Percentiles rank a stretch among this genome's conserved stretches.
phyloP scores from a whole-genome alignment of 164 flowering plant genomes.

The Saururus chinensis region DNA sequence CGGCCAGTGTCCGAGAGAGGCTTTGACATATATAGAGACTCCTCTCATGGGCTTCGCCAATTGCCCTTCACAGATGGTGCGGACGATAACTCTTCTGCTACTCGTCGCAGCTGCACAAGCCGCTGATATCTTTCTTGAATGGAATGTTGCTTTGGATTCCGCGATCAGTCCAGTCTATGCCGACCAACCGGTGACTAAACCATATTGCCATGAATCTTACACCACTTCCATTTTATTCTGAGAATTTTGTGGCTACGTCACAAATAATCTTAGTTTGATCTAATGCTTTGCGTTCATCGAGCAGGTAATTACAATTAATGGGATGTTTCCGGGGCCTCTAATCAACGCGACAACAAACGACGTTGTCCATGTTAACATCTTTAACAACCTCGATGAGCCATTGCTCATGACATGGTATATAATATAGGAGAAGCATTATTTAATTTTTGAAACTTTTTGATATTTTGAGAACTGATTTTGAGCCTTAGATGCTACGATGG shows the following conservation, averaged over 20 bases:
- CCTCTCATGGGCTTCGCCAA: conserved; percentile 6
- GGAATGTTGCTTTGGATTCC: conserved; percentile 31
- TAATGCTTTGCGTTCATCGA: neutral
- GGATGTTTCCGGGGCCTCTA: conserved; percentile 60
- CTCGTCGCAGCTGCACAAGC: conserved; percentile 16
- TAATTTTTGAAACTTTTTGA: neutral
- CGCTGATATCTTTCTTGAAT: conserved; percentile 39
- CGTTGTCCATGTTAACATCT: conserved; percentile 37
- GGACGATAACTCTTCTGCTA: conserved; percentile 4
- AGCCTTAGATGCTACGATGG: no score
- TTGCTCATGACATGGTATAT: conserved; percentile 71
- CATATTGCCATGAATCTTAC: neutral
- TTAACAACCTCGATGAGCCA: conserved; percentile 55
- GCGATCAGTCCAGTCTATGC: conserved; percentile 14
- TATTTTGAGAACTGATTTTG: no score
- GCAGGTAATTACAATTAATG: conserved; percentile 68
- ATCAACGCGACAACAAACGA: conserved; percentile 63
- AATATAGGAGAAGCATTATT: neutral
- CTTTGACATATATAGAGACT: neutral
- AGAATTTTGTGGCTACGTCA: neutral
- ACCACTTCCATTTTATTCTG: neutral
- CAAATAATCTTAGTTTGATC: neutral
- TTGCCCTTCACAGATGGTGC: neutral
- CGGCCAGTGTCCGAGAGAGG: neutral
- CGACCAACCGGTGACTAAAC: conserved; percentile 23